Percentiles rank a stretch among this genome's conserved stretches.
Evolutionary conservation across 2,329 filamentous ascomycete genomes (phyloP).

Genomic region (Cytospora leucostoma): DNA sequence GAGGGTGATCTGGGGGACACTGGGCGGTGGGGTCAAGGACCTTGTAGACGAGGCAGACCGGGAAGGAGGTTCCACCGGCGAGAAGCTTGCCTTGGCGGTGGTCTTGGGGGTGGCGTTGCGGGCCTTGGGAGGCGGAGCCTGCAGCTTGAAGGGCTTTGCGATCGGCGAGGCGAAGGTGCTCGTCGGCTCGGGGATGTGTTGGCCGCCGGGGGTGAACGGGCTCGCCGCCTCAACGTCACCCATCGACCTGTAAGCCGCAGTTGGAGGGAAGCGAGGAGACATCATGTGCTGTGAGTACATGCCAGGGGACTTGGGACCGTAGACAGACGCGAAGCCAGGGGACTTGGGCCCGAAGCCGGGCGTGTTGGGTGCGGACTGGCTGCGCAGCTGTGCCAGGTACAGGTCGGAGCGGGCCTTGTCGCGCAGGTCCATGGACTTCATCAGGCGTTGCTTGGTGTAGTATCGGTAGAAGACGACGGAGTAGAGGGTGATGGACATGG

Average conservation of each 20-base stretch:
- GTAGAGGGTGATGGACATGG: conserved; percentile 90
- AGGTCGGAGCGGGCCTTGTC: conserved; percentile 93
- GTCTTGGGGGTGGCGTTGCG: conserved; percentile 75
- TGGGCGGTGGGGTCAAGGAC: conserved; percentile 38
- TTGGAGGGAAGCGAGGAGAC: conserved; percentile 60
- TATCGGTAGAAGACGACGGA: conserved; percentile 95
- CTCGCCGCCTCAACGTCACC: conserved; percentile 42
- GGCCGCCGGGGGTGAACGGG: conserved; percentile 54
- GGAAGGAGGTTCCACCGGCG: conserved; percentile 44
- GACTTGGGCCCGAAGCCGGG: conserved; percentile 79
- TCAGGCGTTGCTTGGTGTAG: conserved; percentile 92
- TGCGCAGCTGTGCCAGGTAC: conserved; percentile 82
- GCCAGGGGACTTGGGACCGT: conserved; percentile 38
- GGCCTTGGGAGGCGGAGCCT: conserved; percentile 78
- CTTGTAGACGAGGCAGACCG: conserved; percentile 26
- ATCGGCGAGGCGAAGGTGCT: conserved; percentile 58
- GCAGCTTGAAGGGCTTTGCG: conserved; percentile 73
- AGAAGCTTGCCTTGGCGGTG: conserved; percentile 61
- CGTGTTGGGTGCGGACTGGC: conserved; percentile 92
- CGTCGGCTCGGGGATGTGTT: conserved; percentile 60
- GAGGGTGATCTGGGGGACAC: conserved; percentile 44
- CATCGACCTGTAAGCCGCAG: conserved; percentile 52
- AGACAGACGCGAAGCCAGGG: conserved; percentile 45
- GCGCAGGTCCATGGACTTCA: conserved; percentile 94
- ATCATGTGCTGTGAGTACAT: conserved; percentile 53